These are phyloP conservation scores for Raphanus sativus DNA, from an alignment of 345 rosid genomes.

Conservation along the genomic window DNA sequence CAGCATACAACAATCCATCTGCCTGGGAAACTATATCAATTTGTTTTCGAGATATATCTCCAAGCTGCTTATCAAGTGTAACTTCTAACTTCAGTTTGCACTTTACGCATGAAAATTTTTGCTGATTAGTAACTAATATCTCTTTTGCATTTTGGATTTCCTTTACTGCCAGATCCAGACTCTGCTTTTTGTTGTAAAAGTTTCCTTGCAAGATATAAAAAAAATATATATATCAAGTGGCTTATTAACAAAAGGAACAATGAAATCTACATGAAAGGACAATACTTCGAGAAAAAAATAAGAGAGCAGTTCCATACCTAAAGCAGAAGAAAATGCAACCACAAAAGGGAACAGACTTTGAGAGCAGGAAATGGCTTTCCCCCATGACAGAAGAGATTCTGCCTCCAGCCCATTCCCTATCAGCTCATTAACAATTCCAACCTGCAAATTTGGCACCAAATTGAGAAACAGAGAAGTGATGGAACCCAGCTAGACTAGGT, in stretches of 20 bases:
- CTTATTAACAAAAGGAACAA: constrained; percentile 17
- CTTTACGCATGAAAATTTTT: too few relatives aligned
- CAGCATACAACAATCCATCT: too few relatives aligned
- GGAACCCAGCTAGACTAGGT: constrained; percentile 5
- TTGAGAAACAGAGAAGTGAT: constrained; percentile 22
- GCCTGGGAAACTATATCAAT: too few relatives aligned
- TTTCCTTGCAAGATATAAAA: constrained; percentile 49
- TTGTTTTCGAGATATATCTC: too few relatives aligned
- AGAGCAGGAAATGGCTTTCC: constrained; percentile 64
- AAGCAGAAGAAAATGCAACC: constrained; percentile 67
- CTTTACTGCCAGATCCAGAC: constrained; percentile 62
- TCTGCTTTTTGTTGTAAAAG: constrained; percentile 58
- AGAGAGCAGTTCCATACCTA: constrained; percentile 51
- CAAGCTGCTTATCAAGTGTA: too few relatives aligned
- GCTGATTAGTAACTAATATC: constrained; percentile 41
- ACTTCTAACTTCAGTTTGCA: too few relatives aligned
- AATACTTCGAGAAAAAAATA: not conserved
- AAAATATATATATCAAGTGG: constrained; percentile 7
- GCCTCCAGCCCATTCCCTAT: constrained; percentile 82
- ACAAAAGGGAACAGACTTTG: constrained; percentile 59
- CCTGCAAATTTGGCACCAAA: constrained; percentile 45
- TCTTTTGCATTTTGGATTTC: constrained; percentile 70
- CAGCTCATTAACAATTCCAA: constrained; percentile 69
- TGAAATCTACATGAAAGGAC: constrained; percentile 6
- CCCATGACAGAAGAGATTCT: constrained; percentile 71